These are phyloP conservation scores for Eutrema heterophyllum DNA, from an alignment of 345 rosid genomes.

Conservation along the genomic window DNA sequence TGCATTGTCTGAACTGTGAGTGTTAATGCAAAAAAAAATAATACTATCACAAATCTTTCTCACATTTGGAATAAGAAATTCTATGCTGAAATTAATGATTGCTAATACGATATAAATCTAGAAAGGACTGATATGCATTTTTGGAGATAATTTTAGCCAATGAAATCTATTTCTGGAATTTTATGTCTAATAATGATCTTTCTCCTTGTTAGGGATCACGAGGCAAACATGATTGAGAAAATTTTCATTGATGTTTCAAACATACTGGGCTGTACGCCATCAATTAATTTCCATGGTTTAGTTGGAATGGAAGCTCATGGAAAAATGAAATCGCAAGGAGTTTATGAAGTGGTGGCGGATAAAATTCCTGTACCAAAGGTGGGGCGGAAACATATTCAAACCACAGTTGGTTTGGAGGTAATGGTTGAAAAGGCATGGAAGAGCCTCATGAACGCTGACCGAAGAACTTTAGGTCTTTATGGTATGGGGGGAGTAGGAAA, in stretches of 20 bases:
- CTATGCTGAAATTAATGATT: neutral
- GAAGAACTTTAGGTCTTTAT: too few relatives aligned
- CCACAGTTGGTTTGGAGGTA: too few relatives aligned
- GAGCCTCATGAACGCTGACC: too few relatives aligned
- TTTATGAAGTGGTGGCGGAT: too few relatives aligned
- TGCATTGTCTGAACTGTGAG: neutral
- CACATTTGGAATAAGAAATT: neutral
- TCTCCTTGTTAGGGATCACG: neutral
- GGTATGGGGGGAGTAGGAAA: too few relatives aligned
- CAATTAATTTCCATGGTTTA: neutral
- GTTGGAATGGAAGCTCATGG: slow-evolving; percentile 24
- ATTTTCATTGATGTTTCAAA: neutral
- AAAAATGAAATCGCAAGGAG: neutral
- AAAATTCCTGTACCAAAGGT: too few relatives aligned
- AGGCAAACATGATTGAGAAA: neutral
- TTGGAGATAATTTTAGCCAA: neutral
- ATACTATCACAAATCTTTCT: neutral
- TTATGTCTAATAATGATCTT: neutral
- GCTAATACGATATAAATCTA: neutral
- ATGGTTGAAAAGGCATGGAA: too few relatives aligned
- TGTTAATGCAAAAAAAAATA: neutral
- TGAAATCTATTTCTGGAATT: neutral
- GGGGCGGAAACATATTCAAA: too few relatives aligned
- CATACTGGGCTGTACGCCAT: neutral
- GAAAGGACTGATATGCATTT: neutral